phyloP scores from a whole-genome alignment of 345 rosid genomes.

The Rhizophora apiculata region DNA sequence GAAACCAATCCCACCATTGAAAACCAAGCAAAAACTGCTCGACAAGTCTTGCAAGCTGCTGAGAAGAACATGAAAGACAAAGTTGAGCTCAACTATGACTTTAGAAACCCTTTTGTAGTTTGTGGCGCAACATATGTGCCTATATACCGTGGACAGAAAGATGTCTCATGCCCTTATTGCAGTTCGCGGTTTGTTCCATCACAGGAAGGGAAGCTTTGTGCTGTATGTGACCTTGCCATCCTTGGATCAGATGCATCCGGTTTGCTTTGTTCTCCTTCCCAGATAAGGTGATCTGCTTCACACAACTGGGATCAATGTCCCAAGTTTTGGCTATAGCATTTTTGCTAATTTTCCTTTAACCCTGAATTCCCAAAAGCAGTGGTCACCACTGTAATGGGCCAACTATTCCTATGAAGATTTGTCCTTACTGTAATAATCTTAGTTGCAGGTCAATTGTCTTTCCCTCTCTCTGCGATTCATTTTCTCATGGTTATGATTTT shows the following conservation, averaged over 20 bases:
- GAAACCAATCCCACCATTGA: slow-evolving; percentile 75
- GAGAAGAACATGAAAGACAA: slow-evolving; percentile 75
- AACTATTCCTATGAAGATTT: background rate
- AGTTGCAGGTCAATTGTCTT: background rate
- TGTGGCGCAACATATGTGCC: slow-evolving; percentile 92
- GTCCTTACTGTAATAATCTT: background rate
- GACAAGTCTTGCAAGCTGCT: slow-evolving; percentile 74
- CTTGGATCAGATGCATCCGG: slow-evolving; percentile 95
- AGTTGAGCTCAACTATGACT: slow-evolving; percentile 70
- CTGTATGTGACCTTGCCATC: slow-evolving; percentile 74
- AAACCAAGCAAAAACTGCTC: slow-evolving; percentile 69
- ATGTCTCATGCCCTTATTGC: slow-evolving; percentile 81
- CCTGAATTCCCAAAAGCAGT: too few relatives aligned
- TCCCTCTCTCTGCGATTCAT: background rate
- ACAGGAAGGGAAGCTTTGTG: slow-evolving; percentile 69
- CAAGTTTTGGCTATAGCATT: slow-evolving; percentile 5
- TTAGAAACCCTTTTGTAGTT: slow-evolving; percentile 83
- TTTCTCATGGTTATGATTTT: background rate
- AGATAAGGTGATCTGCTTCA: slow-evolving; percentile 37
- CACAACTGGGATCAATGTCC: background rate
- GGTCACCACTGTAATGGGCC: too few relatives aligned
- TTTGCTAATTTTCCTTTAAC: background rate
- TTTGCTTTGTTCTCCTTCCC: slow-evolving; percentile 80
- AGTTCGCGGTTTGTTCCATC: slow-evolving; percentile 66
- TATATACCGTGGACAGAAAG: slow-evolving; percentile 87